Evolutionary conservation across 2,329 filamentous ascomycete genomes (phyloP), one percentile per base, ranked within the genome.

Genomic region (Sporothrix euskadiensis): DNA sequence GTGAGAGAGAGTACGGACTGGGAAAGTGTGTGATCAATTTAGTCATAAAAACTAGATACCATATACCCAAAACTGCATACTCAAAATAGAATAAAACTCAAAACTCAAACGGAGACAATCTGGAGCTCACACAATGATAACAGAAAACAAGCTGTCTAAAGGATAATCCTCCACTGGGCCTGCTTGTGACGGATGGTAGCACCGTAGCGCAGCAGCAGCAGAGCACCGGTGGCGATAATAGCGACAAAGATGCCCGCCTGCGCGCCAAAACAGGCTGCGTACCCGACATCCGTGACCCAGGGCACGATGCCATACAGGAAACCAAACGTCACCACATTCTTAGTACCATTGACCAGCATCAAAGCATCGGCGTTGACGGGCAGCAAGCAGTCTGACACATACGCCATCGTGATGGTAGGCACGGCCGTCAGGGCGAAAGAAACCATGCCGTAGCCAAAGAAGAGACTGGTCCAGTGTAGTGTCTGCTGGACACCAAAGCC

Each of bases 241-340:
- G 76, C 78, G 6, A 78, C 77, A 61, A 77, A 80, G n/a, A 80
- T 78, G 26, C 78, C 79, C 1, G 78, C 77, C 68, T 79, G 78
- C 2, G 76, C 74, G 9, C 78, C 79, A 44, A 80, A 80, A 65
- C 79, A 79, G 63, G 76, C 75, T 16, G 78, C 73, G 54, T 80
- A 80, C 4, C 79, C 78, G 1, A 77, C 77, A 61, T 76, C 49
- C 49, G 77, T 72, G 1, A 80, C 78, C 84, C 83, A 85, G 1
- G 83, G 82, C 3, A 84, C 78, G 30, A 85, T 80, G 0, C 81
- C 84, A 65, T 84, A 84, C 19, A 84, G 75, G 74, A 85, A 84
- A 2, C 83, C 83, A 74, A 85, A 86, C 4, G 83, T 83, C 7
- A 85, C 83, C 39, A 85, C 81, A 74, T 85, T 85, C 77, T 83